Conservation (phyloP, 2,329 filamentous ascomycete genomes). For the Colletotrichum higginsianum region DNA sequence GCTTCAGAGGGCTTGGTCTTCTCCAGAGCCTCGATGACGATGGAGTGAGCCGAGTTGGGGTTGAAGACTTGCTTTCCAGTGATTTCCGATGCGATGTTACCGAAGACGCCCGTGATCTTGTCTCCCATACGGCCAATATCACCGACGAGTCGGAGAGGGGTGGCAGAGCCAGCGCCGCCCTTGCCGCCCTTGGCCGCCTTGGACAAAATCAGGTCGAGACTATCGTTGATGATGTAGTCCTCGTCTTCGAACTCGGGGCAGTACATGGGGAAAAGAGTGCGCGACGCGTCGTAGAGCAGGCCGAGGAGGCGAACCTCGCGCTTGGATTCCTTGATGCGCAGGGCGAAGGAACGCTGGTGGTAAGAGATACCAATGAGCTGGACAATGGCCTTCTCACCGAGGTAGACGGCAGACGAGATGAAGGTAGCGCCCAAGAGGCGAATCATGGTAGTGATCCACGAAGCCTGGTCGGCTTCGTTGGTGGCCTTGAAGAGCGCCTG, state of each 20-base stretch:
- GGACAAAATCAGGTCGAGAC: constrained; percentile 77
- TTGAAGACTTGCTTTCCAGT: constrained; percentile 97
- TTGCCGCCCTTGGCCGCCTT: constrained; percentile 63
- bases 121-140: constrained; percentile 88
- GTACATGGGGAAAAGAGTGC: constrained; percentile 91
- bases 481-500: constrained; percentile 64
- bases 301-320: constrained; percentile 85
- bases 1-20: constrained; percentile 88
- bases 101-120: constrained; percentile 93
- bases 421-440: constrained; percentile 78
- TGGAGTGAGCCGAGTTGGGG: constrained; percentile 88
- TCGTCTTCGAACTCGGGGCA: constrained; percentile 92
- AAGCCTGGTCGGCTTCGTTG: constrained; percentile 46
- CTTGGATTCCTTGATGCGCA: constrained; percentile 91
- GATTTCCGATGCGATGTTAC: constrained; percentile 93
- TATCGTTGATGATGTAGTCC: constrained; percentile 92
- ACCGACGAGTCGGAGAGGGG: constrained; percentile 84
- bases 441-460: constrained; percentile 72
- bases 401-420: constrained; percentile 78
- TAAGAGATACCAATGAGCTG: constrained; percentile 90
- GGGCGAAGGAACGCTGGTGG: constrained; percentile 86
- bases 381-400: constrained; percentile 84
- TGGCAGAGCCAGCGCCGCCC: constrained; percentile 72
- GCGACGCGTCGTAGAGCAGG: constrained; percentile 90
- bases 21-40: constrained; percentile 91